Conservation (phyloP, 73 alveolate genomes). For the Vitrella brassicaformis region DNA sequence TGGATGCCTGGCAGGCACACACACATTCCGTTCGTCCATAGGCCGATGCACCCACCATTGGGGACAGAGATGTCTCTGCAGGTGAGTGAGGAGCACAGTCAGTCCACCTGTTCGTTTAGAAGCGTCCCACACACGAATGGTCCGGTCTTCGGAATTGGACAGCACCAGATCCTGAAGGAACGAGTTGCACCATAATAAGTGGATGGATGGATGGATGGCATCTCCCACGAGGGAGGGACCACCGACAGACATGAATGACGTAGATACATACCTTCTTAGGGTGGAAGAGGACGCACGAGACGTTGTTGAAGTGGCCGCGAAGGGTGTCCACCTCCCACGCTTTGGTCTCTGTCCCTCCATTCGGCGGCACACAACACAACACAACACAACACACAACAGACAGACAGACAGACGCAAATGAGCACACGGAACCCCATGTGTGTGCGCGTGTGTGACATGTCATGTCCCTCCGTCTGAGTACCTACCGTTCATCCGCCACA, state of each 20-base stretch:
- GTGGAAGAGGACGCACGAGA: conserved; percentile 63
- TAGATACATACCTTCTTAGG: conserved; percentile 28
- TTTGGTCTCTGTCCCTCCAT: conserved; percentile 63
- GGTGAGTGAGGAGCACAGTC: no score
- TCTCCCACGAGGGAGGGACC: no score
- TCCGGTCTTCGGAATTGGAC: conserved; percentile 58
- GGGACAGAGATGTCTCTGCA: no score
- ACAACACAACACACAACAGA: no score
- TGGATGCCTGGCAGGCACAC: conserved; percentile 20
- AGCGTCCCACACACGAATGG: conserved; percentile 87
- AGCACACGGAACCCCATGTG: no score
- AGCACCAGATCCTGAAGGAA: conserved; percentile 16
- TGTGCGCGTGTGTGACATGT: no score
- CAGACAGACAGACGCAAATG: no score
- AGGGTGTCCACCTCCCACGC: conserved; percentile 89
- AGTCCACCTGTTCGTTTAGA: conserved; percentile 63
- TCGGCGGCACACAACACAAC: no score
- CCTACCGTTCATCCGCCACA: conserved; percentile 62
- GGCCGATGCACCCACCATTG: not conserved
- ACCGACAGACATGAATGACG: no score
- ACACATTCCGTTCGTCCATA: not conserved
- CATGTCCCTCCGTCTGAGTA: no score
- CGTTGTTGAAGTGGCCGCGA: conserved; percentile 88
- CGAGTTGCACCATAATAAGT: no score
- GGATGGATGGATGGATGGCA: no score